A percentile compares a stretch with the other conserved stretches of the same genome.
Conservation (phyloP, 768 basidiomycete genomes). For the Mycena galericulata region DNA sequence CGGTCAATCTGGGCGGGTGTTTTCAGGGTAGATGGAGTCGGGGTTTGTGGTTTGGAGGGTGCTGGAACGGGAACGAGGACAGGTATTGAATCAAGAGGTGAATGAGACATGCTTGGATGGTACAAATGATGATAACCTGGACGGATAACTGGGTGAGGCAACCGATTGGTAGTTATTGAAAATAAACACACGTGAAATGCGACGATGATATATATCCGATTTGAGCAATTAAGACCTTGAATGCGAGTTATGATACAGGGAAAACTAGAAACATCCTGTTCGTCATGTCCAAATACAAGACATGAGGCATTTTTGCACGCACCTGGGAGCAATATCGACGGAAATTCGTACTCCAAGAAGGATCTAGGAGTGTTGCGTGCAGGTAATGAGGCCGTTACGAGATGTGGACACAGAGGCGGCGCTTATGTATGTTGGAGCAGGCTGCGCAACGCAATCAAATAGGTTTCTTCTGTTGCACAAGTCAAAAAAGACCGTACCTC, state of each 20-base stretch:
- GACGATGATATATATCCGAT: slow-evolving; percentile 14
- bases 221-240: slow-evolving; percentile 4
- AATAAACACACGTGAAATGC: slow-evolving; percentile 20
- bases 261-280: not conserved
- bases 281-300: not conserved
- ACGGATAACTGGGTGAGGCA: not conserved
- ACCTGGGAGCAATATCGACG: slow-evolving; percentile 2
- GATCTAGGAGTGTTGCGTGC: not conserved
- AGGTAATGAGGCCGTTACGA: not conserved
- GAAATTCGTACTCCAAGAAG: not conserved
- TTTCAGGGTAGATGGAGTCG: slow-evolving; percentile 17
- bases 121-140: slow-evolving; percentile 28
- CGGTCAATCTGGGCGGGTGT: slow-evolving; percentile 22
- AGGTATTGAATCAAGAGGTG: slow-evolving; percentile 31
- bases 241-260: not conserved
- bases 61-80: slow-evolving; percentile 24
- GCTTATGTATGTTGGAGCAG: slow-evolving; percentile 5
- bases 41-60: slow-evolving; percentile 16
- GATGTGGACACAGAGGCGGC: not conserved
- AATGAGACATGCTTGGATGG: slow-evolving; percentile 32
- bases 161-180: too few relatives aligned
- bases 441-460: slow-evolving; percentile 27
- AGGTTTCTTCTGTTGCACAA: not conserved
- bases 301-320: not conserved
- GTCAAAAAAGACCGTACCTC: not conserved